Evolutionary conservation across 176 grass and related monocot species (phyloP).

Genomic region (Typha latifolia): DNA sequence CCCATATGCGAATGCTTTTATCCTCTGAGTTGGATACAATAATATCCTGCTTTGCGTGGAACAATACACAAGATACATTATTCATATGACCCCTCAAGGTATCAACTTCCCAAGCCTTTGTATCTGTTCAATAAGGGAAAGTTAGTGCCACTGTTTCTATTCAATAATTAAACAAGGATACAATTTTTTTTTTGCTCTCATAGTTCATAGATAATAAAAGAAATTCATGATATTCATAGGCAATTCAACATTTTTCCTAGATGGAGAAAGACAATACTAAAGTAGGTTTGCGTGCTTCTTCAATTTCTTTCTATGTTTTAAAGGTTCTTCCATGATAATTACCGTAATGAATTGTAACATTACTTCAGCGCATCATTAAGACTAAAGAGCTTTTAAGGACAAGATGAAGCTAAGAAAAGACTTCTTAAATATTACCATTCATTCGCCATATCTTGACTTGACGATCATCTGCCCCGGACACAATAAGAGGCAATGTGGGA

Average conservation of each 20-base stretch:
- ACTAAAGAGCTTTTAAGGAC: too few species aligned
- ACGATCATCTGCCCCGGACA: conserved; percentile 83
- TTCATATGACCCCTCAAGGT: conserved; percentile 95
- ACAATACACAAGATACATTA: conserved; percentile 89
- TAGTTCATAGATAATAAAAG: not conserved
- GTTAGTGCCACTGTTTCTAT: conserved; percentile 4
- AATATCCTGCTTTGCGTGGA: conserved; percentile 88
- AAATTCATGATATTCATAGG: not conserved
- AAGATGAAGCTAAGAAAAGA: not conserved
- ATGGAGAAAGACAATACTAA: not conserved
- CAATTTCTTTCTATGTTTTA: too few species aligned
- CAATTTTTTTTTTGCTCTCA: not conserved
- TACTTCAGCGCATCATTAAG: too few species aligned
- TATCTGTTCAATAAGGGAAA: conserved; percentile 46
- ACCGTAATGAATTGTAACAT: too few species aligned
- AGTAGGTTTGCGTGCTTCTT: not conserved
- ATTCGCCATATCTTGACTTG: conserved; percentile 93
- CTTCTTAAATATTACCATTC: conserved; percentile 51
- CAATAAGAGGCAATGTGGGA: conserved; percentile 65
- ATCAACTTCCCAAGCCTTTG: conserved; percentile 94
- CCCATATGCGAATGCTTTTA: conserved; percentile 93
- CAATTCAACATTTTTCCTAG: not conserved
- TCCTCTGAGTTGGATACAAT: conserved; percentile 97
- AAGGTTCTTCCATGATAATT: too few species aligned
- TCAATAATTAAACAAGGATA: not conserved